These are phyloP conservation scores for Peniophora sp. DNA, from an alignment of 1,284 basidiomycete species.

Conservation along the genomic window DNA sequence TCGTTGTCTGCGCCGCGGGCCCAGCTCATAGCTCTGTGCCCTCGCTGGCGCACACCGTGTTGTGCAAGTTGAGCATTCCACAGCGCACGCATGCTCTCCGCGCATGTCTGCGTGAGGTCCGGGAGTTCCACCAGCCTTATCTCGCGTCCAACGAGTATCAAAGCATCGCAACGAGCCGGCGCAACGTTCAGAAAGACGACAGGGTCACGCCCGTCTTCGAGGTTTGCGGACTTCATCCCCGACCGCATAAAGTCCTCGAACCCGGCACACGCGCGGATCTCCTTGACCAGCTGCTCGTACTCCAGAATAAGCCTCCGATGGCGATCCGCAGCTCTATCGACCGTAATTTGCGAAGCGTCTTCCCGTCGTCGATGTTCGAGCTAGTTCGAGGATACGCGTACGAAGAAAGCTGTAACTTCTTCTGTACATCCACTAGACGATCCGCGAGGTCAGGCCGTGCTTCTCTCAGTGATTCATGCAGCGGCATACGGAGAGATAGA, in stretches of 20 bases:
- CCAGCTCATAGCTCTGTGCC: not conserved
- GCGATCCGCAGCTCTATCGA: no score
- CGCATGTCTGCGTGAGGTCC: not conserved
- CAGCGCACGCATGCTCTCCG: not conserved
- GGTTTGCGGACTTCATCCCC: no score
- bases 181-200: not conserved
- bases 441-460: no score
- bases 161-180: not conserved
- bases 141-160: not conserved
- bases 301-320: no score
- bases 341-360: not conserved
- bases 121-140: not conserved
- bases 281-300: no score
- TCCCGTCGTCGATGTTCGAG: not conserved
- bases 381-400: not conserved
- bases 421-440: no score
- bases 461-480: no score
- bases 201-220: no score
- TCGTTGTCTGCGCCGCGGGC: not conserved
- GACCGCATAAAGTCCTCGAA: no score
- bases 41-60: not conserved
- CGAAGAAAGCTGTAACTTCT: not conserved
- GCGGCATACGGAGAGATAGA: no score
- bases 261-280: no score
- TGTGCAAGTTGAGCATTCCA: not conserved